These are phyloP conservation scores for Rhododendron williamsianum DNA, from an alignment of 148 eudicot species.

Conservation along the genomic window DNA sequence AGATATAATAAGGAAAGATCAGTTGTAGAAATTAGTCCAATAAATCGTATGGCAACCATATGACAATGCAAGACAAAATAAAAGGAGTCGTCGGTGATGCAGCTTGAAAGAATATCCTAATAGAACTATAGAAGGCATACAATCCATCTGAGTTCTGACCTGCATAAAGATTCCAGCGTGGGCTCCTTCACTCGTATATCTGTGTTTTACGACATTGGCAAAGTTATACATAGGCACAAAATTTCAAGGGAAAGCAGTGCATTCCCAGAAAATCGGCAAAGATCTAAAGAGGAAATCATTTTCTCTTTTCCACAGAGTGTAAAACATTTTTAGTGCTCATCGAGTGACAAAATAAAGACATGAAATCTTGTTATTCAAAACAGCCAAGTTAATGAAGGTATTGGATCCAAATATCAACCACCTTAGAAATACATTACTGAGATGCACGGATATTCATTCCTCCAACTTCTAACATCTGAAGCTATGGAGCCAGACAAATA, in stretches of 20 bases:
- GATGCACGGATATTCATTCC: neutral
- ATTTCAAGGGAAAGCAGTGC: neutral
- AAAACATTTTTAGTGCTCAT: neutral
- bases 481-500: neutral
- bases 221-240: neutral
- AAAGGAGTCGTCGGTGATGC: neutral
- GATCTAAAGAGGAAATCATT: neutral
- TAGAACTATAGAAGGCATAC: neutral
- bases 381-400: neutral
- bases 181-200: conserved; percentile 98
- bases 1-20: conserved; percentile 1
- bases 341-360: neutral
- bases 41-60: neutral
- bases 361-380: neutral
- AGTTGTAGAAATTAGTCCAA: neutral
- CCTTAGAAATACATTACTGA: neutral
- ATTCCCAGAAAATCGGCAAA: neutral
- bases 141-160: conserved; percentile 38
- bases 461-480: neutral
- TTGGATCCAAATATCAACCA: neutral
- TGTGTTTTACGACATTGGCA: conserved; percentile 20
- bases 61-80: neutral
- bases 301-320: neutral
- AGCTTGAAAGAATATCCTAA: neutral
- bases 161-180: conserved; percentile 78